These are phyloP conservation scores for Marasmius oreades DNA, from an alignment of 1,284 basidiomycete genomes.

Conservation along the genomic window DNA sequence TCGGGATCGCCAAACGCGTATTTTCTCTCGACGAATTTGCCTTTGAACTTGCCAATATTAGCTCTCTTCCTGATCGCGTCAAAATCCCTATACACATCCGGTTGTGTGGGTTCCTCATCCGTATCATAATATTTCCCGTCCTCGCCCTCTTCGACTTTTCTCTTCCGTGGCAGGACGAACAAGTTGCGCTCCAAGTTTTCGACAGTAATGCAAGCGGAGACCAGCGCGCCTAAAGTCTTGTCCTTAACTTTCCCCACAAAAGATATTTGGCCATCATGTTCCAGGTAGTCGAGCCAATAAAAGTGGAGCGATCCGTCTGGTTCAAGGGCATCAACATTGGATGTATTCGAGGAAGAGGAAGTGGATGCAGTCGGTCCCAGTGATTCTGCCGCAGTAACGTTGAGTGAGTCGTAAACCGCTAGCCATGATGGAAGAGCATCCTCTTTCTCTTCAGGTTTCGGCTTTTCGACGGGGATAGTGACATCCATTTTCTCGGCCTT, in stretches of 20 bases:
- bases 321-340: conserved; percentile 61
- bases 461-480: conserved; percentile 12
- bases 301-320: conserved; percentile 83
- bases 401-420: conserved; percentile 69
- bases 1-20: conserved; percentile 92
- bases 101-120: conserved; percentile 64
- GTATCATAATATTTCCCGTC: conserved; percentile 64
- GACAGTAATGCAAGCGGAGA: conserved; percentile 88
- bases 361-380: conserved; percentile 44
- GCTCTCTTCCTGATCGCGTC: conserved; percentile 73
- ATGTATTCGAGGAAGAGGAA: conserved; percentile 38
- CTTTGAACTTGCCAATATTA: conserved; percentile 76
- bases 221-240: conserved; percentile 61
- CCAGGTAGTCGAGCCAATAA: conserved; percentile 93
- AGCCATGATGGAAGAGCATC: conserved; percentile 68
- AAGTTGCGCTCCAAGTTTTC: conserved; percentile 88
- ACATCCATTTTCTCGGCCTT: conserved; percentile 10
- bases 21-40: conserved; percentile 84
- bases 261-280: conserved; percentile 75
- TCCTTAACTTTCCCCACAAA: conserved; percentile 89
- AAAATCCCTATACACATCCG: conserved; percentile 85
- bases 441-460: conserved; percentile 40
- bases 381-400: conserved; percentile 52
- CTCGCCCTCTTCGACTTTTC: conserved; percentile 59
- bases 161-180: conserved; percentile 85